Conservation (phyloP, 2,329 filamentous ascomycete species). For the Colletotrichum sp. region DNA sequence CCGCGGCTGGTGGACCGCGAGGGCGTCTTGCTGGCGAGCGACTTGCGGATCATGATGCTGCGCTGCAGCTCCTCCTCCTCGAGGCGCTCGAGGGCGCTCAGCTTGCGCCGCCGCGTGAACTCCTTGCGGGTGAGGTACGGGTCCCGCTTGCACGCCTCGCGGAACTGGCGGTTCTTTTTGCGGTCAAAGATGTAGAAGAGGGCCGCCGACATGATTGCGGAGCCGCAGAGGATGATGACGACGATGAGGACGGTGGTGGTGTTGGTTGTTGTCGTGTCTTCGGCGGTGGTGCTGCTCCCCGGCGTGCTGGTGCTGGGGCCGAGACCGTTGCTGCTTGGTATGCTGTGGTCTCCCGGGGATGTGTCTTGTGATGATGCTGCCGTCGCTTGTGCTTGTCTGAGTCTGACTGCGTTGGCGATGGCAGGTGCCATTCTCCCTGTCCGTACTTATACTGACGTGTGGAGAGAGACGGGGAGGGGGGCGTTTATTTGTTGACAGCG, state of each 20-base stretch:
- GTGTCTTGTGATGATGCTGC: not conserved
- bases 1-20: not conserved
- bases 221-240: slow-evolving; percentile 26
- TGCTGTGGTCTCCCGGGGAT: not conserved
- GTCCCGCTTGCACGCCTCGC: slow-evolving; percentile 25
- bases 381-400: not conserved
- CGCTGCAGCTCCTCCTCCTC: slow-evolving; percentile 43
- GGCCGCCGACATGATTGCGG: slow-evolving; percentile 27
- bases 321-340: not conserved
- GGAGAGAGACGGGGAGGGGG: not conserved
- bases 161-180: slow-evolving; percentile 27
- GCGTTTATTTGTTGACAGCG: slow-evolving; percentile 5
- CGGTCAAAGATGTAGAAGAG: slow-evolving; percentile 24
- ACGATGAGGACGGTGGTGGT: slow-evolving; percentile 23
- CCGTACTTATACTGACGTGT: slow-evolving; percentile 16
- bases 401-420: not conserved
- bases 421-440: slow-evolving; percentile 15
- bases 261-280: not conserved
- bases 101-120: slow-evolving; percentile 28
- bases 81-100: slow-evolving; percentile 27
- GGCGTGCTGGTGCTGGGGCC: not conserved
- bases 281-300: not conserved
- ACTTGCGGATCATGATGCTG: slow-evolving; percentile 48
- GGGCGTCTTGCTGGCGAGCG: slow-evolving; percentile 30
- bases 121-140: slow-evolving; percentile 29